Base-by-base conservation (phyloP, 140 eudicot genomes). In the Oenanthe javanica region DNA sequence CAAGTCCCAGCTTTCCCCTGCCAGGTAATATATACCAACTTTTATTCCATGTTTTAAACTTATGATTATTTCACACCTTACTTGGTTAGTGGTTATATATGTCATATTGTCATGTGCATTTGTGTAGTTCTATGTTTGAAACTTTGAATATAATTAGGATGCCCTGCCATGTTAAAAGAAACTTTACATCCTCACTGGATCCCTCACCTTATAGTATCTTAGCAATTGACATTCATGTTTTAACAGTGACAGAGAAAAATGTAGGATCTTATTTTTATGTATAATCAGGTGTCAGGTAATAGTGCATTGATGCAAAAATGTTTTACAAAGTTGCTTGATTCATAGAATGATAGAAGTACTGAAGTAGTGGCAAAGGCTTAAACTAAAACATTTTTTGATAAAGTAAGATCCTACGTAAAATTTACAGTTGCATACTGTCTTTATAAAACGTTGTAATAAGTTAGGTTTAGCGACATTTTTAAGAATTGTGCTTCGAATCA, bases 1-100 rank as follows among this genome's bases (percentile, higher is more conserved):
- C 69, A 79, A 82, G 61, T 57, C 84, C 86, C 81, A 16, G 23
- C 85, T 75, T 47, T 50, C 72, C 75, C 66, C 79, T 23, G 18
- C 16, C 75, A 70, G 49, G 48, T 70, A 38, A 31, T 11, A 38
- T 54, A 15, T 54, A 54, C n/a, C 9, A 52, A 52, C n/a, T 54
- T 16, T 9, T 57, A 21, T 2, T 59, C 31, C 31, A 59, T 59
- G 67, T 59, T 59, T 21, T 21, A 59, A 59, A 59, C 31, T 59
- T n/a, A 19, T 21, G 12, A 7, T 59, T 1, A 19, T 21, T 59
- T 19, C 67, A 59, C 0, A 21, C 8, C 10, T 59, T 59, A 21
- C 25, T 59, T 59, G 10, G 1, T 52, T 1, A 4, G 21, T 16
- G 0, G 61, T 43, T 43, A 4, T 43, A 43, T 43, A 43, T 43